Conservation (phyloP, 306 rosid species). For the Cicer chorassanicum region DNA sequence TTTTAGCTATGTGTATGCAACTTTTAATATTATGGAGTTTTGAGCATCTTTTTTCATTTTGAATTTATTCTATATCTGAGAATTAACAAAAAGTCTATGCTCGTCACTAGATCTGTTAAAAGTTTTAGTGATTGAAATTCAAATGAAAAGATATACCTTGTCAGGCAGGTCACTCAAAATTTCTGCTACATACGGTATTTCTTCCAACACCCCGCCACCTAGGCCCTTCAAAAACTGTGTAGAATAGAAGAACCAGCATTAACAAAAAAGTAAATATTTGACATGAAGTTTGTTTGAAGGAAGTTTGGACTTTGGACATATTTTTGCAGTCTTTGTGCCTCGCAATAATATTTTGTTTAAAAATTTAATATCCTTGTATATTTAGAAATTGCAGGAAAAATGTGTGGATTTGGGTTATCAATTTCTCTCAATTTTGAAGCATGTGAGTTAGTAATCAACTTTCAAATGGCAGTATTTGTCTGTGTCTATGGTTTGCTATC, state of each 20-base stretch:
- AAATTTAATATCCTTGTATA: constrained; percentile 17
- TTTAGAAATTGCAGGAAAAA: constrained; percentile 6
- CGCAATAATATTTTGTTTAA: constrained; percentile 29
- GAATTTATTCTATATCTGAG: constrained; percentile 1
- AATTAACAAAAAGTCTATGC: background rate
- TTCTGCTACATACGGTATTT: constrained; percentile 66
- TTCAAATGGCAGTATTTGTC: constrained; percentile 22
- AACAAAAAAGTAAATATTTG: constrained; percentile 30
- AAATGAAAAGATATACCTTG: constrained; percentile 58
- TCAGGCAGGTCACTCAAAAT: constrained; percentile 53
- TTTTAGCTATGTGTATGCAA: constrained; percentile 21
- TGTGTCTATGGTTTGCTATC: constrained; percentile 1
- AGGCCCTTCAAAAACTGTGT: constrained; percentile 67
- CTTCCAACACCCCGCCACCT: constrained; percentile 57
- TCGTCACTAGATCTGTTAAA: constrained; percentile 23
- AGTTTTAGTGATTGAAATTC: constrained; percentile 33
- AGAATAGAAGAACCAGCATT: constrained; percentile 45
- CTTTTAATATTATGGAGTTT: background rate
- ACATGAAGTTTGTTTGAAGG: constrained; percentile 35
- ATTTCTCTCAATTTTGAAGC: constrained; percentile 30
- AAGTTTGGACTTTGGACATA: background rate
- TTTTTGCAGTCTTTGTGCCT: constrained; percentile 15
- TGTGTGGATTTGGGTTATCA: constrained; percentile 10
- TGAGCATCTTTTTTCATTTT: constrained; percentile 25
- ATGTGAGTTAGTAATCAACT: constrained; percentile 16